A percentile compares a stretch with the other conserved stretches of the same genome.
Conservation (phyloP, 495 filamentous ascomycete species). For the Podospora didyma region DNA sequence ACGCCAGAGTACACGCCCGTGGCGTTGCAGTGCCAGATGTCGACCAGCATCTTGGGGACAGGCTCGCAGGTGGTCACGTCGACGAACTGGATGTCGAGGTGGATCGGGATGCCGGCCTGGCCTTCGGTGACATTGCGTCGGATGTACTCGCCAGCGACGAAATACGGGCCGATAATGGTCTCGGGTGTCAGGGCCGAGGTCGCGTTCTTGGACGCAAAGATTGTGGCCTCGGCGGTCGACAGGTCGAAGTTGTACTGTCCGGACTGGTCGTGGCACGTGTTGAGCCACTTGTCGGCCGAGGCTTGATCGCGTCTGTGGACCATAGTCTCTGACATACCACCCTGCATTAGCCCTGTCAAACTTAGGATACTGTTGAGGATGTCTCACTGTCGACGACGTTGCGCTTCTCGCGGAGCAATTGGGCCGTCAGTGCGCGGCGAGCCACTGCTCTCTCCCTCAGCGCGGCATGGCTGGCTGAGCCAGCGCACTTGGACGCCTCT, state of each 20-base stretch:
- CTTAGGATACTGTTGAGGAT: background rate
- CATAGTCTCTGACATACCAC: background rate
- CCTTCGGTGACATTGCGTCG: slow-evolving; percentile 50
- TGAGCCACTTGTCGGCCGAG: background rate
- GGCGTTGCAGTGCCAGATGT: slow-evolving; percentile 49
- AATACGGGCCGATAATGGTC: background rate
- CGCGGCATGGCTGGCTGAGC: background rate
- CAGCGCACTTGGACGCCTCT: background rate
- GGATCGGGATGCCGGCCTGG: slow-evolving; percentile 51
- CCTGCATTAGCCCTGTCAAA: background rate
- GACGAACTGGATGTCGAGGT: slow-evolving; percentile 57
- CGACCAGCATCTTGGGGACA: slow-evolving; percentile 51
- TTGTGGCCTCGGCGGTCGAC: background rate
- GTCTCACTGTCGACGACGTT: background rate
- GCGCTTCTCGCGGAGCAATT: background rate
- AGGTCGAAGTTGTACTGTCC: background rate
- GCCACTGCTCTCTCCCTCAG: background rate
- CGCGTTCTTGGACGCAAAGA: slow-evolving; percentile 1
- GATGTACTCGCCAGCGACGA: slow-evolving; percentile 40
- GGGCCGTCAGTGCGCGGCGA: background rate
- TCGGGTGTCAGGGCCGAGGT: background rate
- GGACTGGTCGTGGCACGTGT: background rate
- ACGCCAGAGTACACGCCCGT: slow-evolving; percentile 54
- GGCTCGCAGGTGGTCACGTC: slow-evolving; percentile 56
- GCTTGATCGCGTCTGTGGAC: background rate